Percentiles rank a stretch among this genome's conserved stretches.
Evolutionary conservation across 805 yeast genomes (phyloP).

Genomic region (Helenozyma rhizophorensis): DNA sequence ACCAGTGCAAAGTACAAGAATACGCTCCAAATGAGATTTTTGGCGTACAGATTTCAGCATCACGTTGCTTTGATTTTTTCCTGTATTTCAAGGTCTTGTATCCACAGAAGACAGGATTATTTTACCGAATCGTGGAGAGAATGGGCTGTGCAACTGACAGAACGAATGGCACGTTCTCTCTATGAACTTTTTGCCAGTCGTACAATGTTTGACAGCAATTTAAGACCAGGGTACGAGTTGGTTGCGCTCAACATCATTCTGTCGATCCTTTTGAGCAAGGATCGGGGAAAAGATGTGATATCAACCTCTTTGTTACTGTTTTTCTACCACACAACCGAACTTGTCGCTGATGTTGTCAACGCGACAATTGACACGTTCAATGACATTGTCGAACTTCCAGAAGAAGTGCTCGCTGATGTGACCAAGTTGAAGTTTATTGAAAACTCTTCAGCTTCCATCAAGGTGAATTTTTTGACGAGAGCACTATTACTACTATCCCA

Average conservation of each 20-base stretch:
- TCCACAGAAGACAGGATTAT: conserved; percentile 46
- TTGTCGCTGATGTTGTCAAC: conserved; percentile 2
- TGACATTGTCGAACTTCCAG: conserved; percentile 1
- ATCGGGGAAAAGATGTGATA: conserved; percentile 21
- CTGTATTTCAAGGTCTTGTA: conserved; percentile 41
- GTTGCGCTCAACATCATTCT: conserved; percentile 32
- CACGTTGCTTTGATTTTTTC: conserved; percentile 39
- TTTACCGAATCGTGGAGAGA: conserved; percentile 30
- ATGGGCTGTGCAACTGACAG: conserved; percentile 38
- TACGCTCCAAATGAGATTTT: conserved; percentile 50
- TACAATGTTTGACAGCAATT: conserved; percentile 11
- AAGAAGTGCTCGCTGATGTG: not conserved
- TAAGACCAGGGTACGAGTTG: conserved; percentile 26
- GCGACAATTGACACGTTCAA: conserved; percentile 3
- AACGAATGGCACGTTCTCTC: conserved; percentile 25
- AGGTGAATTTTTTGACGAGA: conserved; percentile 1
- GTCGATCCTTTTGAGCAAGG: conserved; percentile 20
- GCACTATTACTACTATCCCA: conserved; percentile 1
- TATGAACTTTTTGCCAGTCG: conserved; percentile 19
- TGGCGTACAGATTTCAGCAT: conserved; percentile 46
- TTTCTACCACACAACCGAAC: conserved; percentile 38
- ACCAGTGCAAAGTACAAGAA: conserved; percentile 59
- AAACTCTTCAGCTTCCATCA: conserved; percentile 5
- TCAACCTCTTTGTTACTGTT: conserved; percentile 41
- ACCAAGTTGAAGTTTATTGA: conserved; percentile 2